phyloP scores from a whole-genome alignment of 345 rosid genomes.

The Salix dunnii region DNA sequence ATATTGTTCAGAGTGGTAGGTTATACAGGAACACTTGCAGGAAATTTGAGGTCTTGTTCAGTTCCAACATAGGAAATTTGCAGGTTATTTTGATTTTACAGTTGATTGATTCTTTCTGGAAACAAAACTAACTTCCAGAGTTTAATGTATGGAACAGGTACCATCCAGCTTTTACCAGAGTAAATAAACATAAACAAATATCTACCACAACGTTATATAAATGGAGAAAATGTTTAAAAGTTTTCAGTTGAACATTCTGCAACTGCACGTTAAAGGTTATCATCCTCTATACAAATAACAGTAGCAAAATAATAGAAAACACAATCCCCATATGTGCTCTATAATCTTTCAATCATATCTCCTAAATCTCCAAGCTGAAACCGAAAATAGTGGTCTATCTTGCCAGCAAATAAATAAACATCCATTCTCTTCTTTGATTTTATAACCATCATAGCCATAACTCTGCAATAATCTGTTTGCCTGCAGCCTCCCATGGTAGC shows the following conservation, averaged over 20 bases:
- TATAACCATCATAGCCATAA: slow-evolving; percentile 57
- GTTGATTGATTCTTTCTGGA: neutral
- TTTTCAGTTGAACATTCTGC: slow-evolving; percentile 15
- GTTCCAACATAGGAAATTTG: neutral
- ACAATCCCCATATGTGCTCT: neutral
- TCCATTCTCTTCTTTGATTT: slow-evolving; percentile 61
- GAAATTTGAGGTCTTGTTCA: neutral
- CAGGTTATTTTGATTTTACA: neutral
- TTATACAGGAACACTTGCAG: neutral
- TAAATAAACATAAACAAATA: neutral
- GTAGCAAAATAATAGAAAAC: slow-evolving; percentile 7
- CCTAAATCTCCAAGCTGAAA: slow-evolving; percentile 63
- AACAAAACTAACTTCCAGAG: neutral
- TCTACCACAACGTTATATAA: neutral
- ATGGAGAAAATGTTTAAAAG: slow-evolving; percentile 10
- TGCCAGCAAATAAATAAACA: slow-evolving; percentile 62
- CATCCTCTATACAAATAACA: slow-evolving; percentile 34
- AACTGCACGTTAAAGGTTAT: slow-evolving; percentile 21
- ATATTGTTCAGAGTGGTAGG: neutral
- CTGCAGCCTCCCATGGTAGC: slow-evolving; percentile 60
- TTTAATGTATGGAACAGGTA: neutral
- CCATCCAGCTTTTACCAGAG: neutral
- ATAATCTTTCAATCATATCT: slow-evolving; percentile 31
- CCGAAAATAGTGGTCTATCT: slow-evolving; percentile 52
- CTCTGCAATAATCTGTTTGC: slow-evolving; percentile 52